Evolutionary conservation across 2,329 filamentous ascomycete species (phyloP), one percentile per base, ranked within the genome.

Genomic region (Pseudocercospora musae): DNA sequence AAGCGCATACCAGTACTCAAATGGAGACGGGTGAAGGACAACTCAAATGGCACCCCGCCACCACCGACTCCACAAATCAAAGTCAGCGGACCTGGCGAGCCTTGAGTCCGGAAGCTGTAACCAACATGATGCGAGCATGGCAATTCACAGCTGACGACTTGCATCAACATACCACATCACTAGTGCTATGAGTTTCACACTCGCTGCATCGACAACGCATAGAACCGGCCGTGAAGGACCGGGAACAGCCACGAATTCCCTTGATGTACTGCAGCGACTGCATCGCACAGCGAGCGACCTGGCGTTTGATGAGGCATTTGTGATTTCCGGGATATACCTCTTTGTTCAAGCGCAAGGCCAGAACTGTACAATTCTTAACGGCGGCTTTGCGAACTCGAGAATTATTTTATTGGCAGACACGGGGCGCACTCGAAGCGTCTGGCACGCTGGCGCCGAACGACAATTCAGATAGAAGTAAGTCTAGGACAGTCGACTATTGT

Each of bases 21-120:
- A 62, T 77, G 75, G 75, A 61, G 74, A 61, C 67, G 73, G 60
- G 73, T 70, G 15, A 67, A 59, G 23, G 68, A 76, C 60, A 77
- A 77, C 57, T 62, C 67, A 9, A 69, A 71, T 37, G 72, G 68
- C 33, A 57, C 53, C 4, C 74, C 74, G 8, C 74, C 74, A 8
- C 70, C 74, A 20, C 74, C 74, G 2, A 75, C 70, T 60, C 74
- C 74, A 21, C 73, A 74, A 56, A 76, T 76, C 68, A 76, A 76
- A 60, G 74, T 76, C 62, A 74, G 72, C 61, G 74, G 74, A 9
- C 74, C 74, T 18, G 74, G 73, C n/a, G 74, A 76, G 63, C 72
- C 74, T 27, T 76, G 67, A 73, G 33, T 27, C 33, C 33, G n/a
- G 33, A 15, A 37, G 33, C 33, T n/a, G 33, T 13, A 18, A 54